Conservation (phyloP, 1,139 yeast genomes). For the Suhomyces chickasaworum region DNA sequence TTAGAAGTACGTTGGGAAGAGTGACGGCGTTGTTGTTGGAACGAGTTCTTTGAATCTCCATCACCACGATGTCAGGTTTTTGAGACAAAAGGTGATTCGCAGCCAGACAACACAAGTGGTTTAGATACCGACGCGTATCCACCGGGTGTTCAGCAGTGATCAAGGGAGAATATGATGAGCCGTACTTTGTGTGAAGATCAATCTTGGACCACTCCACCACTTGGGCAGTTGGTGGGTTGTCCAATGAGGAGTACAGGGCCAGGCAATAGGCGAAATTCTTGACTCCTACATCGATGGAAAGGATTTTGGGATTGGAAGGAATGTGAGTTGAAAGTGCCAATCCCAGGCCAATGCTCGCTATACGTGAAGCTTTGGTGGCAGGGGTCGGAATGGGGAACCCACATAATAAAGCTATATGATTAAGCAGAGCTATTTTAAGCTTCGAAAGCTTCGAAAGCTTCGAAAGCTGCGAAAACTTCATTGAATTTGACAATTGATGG, state of each 20-base stretch:
- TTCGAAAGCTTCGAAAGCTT: slow-evolving; percentile 13
- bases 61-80: slow-evolving; percentile 27
- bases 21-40: slow-evolving; percentile 36
- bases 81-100: slow-evolving; percentile 20
- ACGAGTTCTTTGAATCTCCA: slow-evolving; percentile 45
- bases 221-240: background rate
- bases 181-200: slow-evolving; percentile 27
- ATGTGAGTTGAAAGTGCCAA: slow-evolving; percentile 18
- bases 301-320: slow-evolving; percentile 21
- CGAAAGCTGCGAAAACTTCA: slow-evolving; percentile 7
- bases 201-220: slow-evolving; percentile 34
- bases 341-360: slow-evolving; percentile 27
- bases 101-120: slow-evolving; percentile 26
- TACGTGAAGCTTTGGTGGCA: slow-evolving; percentile 30
- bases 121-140: slow-evolving; percentile 30
- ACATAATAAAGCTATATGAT: slow-evolving; percentile 37
- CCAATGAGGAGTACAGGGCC: slow-evolving; percentile 19
- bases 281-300: slow-evolving; percentile 44
- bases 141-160: slow-evolving; percentile 21
- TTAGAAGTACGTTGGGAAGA: slow-evolving; percentile 41
- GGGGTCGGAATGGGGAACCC: slow-evolving; percentile 33
- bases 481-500: background rate
- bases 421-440: slow-evolving; percentile 25
- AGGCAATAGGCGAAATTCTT: slow-evolving; percentile 46
- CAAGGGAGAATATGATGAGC: slow-evolving; percentile 17